A percentile compares a stretch with the other conserved stretches of the same genome.
phyloP scores from a whole-genome alignment of 2,329 filamentous ascomycete species.

The Penicillium concentricum region DNA sequence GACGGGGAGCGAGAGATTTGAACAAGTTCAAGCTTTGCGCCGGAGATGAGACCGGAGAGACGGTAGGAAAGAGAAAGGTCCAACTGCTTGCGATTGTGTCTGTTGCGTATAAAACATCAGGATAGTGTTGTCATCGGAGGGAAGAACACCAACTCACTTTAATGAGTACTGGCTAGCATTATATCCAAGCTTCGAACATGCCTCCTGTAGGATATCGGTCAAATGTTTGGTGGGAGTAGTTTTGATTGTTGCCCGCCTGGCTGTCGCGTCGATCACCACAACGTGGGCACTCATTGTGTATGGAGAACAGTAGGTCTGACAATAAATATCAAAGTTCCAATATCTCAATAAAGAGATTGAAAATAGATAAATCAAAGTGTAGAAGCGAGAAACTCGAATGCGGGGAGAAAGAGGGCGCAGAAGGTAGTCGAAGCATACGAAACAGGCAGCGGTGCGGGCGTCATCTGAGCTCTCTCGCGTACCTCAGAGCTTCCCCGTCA shows the following conservation, averaged over 20 bases:
- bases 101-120: conserved; percentile 32
- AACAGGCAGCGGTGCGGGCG: conserved; percentile 33
- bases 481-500: conserved; percentile 32
- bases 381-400: neutral
- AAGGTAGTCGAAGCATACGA: conserved; percentile 28
- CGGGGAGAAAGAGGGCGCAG: conserved; percentile 23
- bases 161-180: conserved; percentile 72
- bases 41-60: conserved; percentile 75
- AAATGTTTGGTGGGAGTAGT: conserved; percentile 78
- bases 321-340: neutral
- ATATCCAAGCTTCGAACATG: conserved; percentile 77
- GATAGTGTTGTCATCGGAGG: conserved; percentile 14
- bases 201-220: conserved; percentile 81
- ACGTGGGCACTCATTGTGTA: conserved; percentile 78
- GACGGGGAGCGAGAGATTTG: conserved; percentile 81
- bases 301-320: neutral
- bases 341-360: neutral
- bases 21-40: conserved; percentile 90
- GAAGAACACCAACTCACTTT: conserved; percentile 58
- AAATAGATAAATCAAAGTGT: neutral
- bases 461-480: conserved; percentile 35
- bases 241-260: conserved; percentile 77
- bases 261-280: conserved; percentile 77
- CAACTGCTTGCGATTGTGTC: conserved; percentile 78
- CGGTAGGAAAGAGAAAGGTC: conserved; percentile 84